Conservation (phyloP, 148 eudicot genomes). For the Fagopyrum homotropicum region DNA sequence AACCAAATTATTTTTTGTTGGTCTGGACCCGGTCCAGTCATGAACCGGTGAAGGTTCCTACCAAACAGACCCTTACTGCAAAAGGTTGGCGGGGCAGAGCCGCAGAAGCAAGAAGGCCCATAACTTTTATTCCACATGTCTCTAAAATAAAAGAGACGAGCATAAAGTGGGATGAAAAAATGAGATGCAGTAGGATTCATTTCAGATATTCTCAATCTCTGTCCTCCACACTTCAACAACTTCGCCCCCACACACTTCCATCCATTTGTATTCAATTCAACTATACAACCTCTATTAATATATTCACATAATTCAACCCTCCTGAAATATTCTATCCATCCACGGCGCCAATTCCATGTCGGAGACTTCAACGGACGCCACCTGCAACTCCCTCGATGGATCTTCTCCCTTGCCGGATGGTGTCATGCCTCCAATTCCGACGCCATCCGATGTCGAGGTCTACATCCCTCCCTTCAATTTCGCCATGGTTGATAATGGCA, state of each 20-base stretch:
- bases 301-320: neutral
- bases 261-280: neutral
- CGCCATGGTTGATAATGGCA: slow-evolving; percentile 42
- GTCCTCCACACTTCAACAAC: neutral
- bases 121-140: slow-evolving; percentile 4
- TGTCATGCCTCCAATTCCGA: neutral
- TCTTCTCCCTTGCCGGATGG: neutral
- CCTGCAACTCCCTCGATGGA: neutral
- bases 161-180: neutral
- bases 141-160: neutral
- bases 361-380: slow-evolving; percentile 2
- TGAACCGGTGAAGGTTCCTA: neutral
- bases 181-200: slow-evolving; percentile 13
- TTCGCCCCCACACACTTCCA: neutral
- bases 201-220: slow-evolving; percentile 9
- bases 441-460: slow-evolving; percentile 5
- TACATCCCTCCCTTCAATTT: slow-evolving; percentile 41
- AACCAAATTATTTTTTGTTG: too few relatives aligned
- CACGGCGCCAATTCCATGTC: slow-evolving; percentile 7
- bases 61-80: neutral
- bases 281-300: neutral
- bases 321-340: neutral
- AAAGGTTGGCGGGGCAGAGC: neutral
- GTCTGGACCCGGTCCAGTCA: too few relatives aligned
- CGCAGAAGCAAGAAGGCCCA: too few relatives aligned